Evolutionary conservation across 441 rosid genomes (phyloP).

Genomic region (Biscutella laevigata): DNA sequence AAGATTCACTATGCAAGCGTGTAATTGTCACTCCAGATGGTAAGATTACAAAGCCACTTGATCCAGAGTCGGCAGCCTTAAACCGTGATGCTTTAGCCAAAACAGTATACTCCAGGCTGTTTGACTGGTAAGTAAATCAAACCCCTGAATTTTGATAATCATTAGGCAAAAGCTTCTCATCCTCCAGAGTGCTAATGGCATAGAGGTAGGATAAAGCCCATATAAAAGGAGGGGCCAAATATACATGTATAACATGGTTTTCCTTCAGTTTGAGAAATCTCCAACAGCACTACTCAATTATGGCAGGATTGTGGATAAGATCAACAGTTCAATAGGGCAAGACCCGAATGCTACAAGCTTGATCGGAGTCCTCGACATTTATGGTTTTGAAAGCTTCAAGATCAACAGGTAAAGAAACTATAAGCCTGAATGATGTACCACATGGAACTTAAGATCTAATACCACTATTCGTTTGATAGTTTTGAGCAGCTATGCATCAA

Average conservation of each 20-base stretch:
- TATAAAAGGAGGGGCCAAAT: background rate
- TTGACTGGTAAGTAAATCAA: conserved; percentile 49
- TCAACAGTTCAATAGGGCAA: conserved; percentile 46
- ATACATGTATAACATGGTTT: background rate
- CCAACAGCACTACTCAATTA: background rate
- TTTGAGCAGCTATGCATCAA: conserved; percentile 54
- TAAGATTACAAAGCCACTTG: conserved; percentile 54
- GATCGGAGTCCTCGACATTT: conserved; percentile 50
- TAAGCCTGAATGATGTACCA: background rate
- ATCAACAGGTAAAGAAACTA: conserved; percentile 33
- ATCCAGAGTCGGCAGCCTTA: conserved; percentile 44
- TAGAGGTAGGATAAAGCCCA: background rate
- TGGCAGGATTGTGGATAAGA: conserved; percentile 49
- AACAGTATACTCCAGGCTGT: conserved; percentile 57
- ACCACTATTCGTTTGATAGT: conserved; percentile 18
- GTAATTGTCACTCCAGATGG: conserved; percentile 70
- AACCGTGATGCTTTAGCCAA: conserved; percentile 67
- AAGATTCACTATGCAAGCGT: conserved; percentile 60
- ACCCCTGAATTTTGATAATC: background rate
- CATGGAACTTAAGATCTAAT: conserved; percentile 12
- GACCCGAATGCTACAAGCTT: conserved; percentile 37
- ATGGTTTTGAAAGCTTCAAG: conserved; percentile 53
- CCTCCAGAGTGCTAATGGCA: background rate
- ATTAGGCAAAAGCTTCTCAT: background rate
- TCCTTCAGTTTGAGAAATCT: conserved; percentile 3